Evolutionary conservation across 768 basidiomycete genomes (phyloP).

Genomic region (Trametes cingulata): DNA sequence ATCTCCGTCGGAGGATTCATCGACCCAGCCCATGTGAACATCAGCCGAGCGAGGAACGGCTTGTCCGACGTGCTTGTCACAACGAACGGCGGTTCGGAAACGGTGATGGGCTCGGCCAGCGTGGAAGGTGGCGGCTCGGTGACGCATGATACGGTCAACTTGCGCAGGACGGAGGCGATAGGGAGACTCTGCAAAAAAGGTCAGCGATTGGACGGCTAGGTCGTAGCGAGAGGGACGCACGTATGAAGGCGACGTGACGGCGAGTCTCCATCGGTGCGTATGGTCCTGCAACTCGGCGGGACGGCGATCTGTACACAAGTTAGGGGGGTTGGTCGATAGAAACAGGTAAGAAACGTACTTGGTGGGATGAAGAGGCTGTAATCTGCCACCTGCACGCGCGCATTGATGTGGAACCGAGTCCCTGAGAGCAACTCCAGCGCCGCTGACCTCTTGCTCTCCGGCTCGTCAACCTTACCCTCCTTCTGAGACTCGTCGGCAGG

Average conservation of each 20-base stretch:
- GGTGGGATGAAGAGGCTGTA: slow-evolving; percentile 45
- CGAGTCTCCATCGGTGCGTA: slow-evolving; percentile 52
- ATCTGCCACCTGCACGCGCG: slow-evolving; percentile 45
- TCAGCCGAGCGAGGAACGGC: slow-evolving; percentile 46
- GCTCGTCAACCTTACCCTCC: neutral
- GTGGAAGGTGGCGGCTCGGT: slow-evolving; percentile 41
- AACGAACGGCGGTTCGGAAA: slow-evolving; percentile 42
- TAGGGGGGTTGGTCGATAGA: neutral
- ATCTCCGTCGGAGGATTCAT: slow-evolving; percentile 44
- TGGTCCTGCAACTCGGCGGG: slow-evolving; percentile 22
- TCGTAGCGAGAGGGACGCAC: neutral
- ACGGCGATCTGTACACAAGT: slow-evolving; percentile 35
- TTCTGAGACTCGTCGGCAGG: neutral
- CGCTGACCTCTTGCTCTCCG: neutral
- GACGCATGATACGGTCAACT: slow-evolving; percentile 37
- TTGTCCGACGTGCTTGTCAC: slow-evolving; percentile 43
- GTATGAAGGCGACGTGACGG: slow-evolving; percentile 30
- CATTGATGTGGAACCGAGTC: slow-evolving; percentile 49
- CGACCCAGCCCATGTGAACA: slow-evolving; percentile 42
- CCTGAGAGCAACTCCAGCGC: slow-evolving; percentile 19
- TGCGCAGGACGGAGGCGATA: slow-evolving; percentile 35
- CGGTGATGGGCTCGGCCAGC: slow-evolving; percentile 35
- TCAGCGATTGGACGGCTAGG: neutral
- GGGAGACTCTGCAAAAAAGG: slow-evolving; percentile 37
- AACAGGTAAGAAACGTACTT: slow-evolving; percentile 30